Conservation (phyloP, 352 stramenopile genomes). For the Phytophthora capsici region DNA sequence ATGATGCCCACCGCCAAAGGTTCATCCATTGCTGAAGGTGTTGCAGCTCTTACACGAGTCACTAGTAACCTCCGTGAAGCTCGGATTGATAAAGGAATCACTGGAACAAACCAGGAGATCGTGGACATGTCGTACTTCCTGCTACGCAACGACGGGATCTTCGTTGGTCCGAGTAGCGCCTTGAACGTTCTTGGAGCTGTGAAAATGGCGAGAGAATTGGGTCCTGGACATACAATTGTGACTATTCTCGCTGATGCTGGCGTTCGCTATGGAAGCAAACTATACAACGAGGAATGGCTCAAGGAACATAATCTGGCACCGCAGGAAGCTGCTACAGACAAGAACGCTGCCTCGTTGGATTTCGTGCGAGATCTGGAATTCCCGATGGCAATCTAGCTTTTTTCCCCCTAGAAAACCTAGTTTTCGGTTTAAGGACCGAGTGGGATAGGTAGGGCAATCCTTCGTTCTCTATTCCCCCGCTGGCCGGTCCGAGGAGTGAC, state of each 20-base stretch:
- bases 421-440: no score
- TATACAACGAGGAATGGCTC: slow-evolving; percentile 81
- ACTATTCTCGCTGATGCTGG: slow-evolving; percentile 84
- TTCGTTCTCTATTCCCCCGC: no score
- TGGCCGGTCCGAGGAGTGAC: no score
- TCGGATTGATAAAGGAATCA: slow-evolving; percentile 91
- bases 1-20: slow-evolving; percentile 79
- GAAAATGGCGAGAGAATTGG: slow-evolving; percentile 74
- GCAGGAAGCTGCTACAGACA: slow-evolving; percentile 3
- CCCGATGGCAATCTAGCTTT: slow-evolving; percentile 13
- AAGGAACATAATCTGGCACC: slow-evolving; percentile 53
- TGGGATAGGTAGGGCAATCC: no score
- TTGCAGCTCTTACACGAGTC: slow-evolving; percentile 91
- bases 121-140: slow-evolving; percentile 93
- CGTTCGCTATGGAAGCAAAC: slow-evolving; percentile 76
- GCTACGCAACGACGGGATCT: slow-evolving; percentile 90
- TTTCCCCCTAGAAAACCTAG: no score
- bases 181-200: slow-evolving; percentile 78
- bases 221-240: slow-evolving; percentile 67
- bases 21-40: slow-evolving; percentile 94
- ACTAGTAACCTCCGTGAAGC: slow-evolving; percentile 92
- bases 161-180: slow-evolving; percentile 86
- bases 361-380: slow-evolving; percentile 40
- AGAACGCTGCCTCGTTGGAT: slow-evolving; percentile 26
- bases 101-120: slow-evolving; percentile 91